Evolutionary conservation across 176 grass and related monocot species (phyloP), one percentile per base, ranked within the genome.

Genomic region (Miscanthus lutarioriparius): DNA sequence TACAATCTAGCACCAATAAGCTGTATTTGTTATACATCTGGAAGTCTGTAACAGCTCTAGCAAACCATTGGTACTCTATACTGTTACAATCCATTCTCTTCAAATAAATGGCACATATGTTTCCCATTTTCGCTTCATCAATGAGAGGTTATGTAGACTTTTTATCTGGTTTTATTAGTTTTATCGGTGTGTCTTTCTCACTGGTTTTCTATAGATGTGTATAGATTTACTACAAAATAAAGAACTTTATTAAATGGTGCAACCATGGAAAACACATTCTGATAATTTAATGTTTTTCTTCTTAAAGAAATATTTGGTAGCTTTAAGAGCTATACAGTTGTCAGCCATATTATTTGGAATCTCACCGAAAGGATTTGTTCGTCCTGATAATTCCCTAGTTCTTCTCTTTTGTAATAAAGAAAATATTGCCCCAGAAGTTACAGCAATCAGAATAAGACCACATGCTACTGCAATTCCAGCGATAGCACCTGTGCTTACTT

Each of bases 291-390:
- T 33, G 10, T 20, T 67, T 67, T 67, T 3, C 27, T 70, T 70
- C 30, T 70, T 36, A 4, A 38, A 38, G 59, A 40, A 40, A 44
- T 81, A 54, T 16, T n/a, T 2, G 3, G 40, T 33, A 54, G 58
- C 27, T 48, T 58, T 84, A n/a, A 67, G 10, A 73, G 20, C 45
- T 84, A 27, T 33, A 32, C 40, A 67, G 45, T 80, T 77, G 28
- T 53, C 23, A 77, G 64, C 49, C 28, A 43, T 53, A 54, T 87
- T 79, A 6, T 87, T 81, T 80, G 53, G 61, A 64, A 15, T 13
- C 59, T 91, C 80, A 97, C 92, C 94, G 20, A 97, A 97, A 85
- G 91, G 91, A 69, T 90, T 86, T 78, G 85, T 81, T 79, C 22
- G 82, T 89, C 87, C 90, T 35, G 70, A 72, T 73, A 78, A 79